Conservation (phyloP, 2,329 filamentous ascomycete species). For the Hansfordia pulvinata region DNA sequence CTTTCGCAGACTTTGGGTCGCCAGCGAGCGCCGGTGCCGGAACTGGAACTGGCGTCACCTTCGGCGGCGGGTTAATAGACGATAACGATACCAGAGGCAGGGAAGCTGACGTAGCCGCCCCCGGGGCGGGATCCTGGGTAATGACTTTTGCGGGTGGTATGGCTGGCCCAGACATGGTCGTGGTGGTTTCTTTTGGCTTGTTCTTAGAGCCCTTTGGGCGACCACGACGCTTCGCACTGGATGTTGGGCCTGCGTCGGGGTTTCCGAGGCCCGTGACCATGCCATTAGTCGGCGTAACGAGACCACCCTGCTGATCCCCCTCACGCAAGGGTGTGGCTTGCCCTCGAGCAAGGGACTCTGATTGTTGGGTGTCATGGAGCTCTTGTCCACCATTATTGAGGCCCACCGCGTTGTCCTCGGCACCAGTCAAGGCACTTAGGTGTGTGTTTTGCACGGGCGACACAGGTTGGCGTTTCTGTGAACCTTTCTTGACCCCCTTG, state of each 20-base stretch:
- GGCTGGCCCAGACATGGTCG: too few relatives aligned
- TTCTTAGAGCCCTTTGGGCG: slow-evolving; percentile 40
- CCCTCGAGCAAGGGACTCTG: too few relatives aligned
- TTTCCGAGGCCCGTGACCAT: slow-evolving; percentile 18
- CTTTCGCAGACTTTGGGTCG: slow-evolving; percentile 16
- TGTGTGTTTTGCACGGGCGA: too few relatives aligned
- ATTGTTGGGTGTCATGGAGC: too few relatives aligned
- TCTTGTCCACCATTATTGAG: slow-evolving; percentile 16
- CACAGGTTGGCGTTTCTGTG: slow-evolving; percentile 14
- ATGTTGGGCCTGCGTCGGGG: slow-evolving; percentile 8
- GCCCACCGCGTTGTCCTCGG: slow-evolving; percentile 21
- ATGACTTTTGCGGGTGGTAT: slow-evolving; percentile 3
- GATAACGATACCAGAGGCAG: too few relatives aligned
- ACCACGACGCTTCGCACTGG: slow-evolving; percentile 24
- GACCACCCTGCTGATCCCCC: too few relatives aligned
- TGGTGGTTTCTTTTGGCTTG: slow-evolving; percentile 21
- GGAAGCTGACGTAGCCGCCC: slow-evolving; percentile 5
- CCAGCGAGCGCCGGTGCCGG: slow-evolving; percentile 12
- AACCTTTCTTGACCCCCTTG: slow-evolving; percentile 36
- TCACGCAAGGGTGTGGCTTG: too few relatives aligned
- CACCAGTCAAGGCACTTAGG: slow-evolving; percentile 32
- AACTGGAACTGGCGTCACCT: slow-evolving; percentile 15
- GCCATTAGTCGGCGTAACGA: too few relatives aligned
- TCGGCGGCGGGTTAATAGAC: too few relatives aligned
- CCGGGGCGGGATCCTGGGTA: slow-evolving; percentile 3